Conservation (phyloP, 2,329 filamentous ascomycete genomes). For the Phialemoniopsis sp. region DNA sequence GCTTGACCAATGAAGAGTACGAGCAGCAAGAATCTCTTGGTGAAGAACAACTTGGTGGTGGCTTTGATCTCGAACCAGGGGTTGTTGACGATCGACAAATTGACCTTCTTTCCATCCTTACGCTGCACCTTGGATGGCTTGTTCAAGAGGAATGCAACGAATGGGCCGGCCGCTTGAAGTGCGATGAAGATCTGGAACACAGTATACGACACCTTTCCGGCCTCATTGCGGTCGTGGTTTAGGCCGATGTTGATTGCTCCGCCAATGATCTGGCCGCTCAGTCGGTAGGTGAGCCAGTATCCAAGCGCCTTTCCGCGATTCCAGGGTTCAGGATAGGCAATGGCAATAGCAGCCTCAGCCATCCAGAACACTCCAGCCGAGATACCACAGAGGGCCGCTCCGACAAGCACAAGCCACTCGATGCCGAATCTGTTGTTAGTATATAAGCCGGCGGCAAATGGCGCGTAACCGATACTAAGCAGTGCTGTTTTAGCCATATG, state of each 20-base stretch:
- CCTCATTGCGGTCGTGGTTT: conserved; percentile 43
- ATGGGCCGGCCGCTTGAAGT: conserved; percentile 60
- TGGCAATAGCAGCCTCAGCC: conserved; percentile 69
- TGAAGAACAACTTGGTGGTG: conserved; percentile 55
- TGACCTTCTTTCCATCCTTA: conserved; percentile 59
- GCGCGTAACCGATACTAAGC: conserved; percentile 56
- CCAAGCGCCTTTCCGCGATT: conserved; percentile 62
- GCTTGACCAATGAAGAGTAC: conserved; percentile 66
- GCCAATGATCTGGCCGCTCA: conserved; percentile 65
- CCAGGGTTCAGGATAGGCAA: conserved; percentile 67
- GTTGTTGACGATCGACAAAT: conserved; percentile 51
- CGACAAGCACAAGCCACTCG: conserved; percentile 66
- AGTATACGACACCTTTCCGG: conserved; percentile 62
- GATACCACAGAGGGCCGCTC: conserved; percentile 65
- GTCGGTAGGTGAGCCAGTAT: conserved; percentile 54
- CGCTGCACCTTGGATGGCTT: conserved; percentile 58
- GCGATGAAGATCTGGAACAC: conserved; percentile 70
- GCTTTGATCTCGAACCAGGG: conserved; percentile 56
- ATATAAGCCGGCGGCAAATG: conserved; percentile 68
- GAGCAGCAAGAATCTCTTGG: conserved; percentile 58
- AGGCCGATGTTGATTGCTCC: conserved; percentile 68
- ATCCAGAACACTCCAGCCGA: conserved; percentile 74
- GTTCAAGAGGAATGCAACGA: conserved; percentile 61
- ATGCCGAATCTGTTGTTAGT: conserved; percentile 67
- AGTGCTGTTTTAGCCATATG: background rate